Conservation (phyloP, 768 basidiomycete genomes). For the Tubosaeta sp. region DNA sequence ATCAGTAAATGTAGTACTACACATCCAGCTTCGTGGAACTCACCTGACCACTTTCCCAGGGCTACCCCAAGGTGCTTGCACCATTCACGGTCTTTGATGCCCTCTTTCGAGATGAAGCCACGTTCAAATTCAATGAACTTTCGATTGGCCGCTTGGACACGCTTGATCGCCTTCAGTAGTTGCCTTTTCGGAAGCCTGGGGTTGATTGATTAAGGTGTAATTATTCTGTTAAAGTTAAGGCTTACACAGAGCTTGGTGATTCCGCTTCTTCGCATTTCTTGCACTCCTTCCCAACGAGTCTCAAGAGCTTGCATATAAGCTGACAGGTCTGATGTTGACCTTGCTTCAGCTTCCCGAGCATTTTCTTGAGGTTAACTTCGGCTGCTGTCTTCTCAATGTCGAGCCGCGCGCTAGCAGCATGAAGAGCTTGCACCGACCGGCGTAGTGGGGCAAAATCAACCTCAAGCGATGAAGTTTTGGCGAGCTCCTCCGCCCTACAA, state of each 20-base stretch:
- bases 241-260: background rate
- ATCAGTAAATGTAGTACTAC: conserved; percentile 1
- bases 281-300: conserved; percentile 29
- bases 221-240: background rate
- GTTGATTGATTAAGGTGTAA: background rate
- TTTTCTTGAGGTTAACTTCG: conserved; percentile 45
- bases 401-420: conserved; percentile 48
- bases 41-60: conserved; percentile 84
- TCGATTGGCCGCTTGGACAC: conserved; percentile 56
- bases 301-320: conserved; percentile 34
- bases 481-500: conserved; percentile 29
- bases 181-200: conserved; percentile 22
- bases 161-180: conserved; percentile 56
- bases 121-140: conserved; percentile 71
- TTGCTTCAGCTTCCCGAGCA: conserved; percentile 39
- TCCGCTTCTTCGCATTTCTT: conserved; percentile 4
- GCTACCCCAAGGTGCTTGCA: conserved; percentile 88
- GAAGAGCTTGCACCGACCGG: conserved; percentile 45
- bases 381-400: conserved; percentile 58
- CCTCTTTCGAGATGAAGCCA: conserved; percentile 75
- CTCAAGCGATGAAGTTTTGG: conserved; percentile 37
- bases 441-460: conserved; percentile 44
- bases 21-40: conserved; percentile 14
- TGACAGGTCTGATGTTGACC: conserved; percentile 22
- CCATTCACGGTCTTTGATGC: conserved; percentile 82